These are phyloP conservation scores for Angomonas ambiguus DNA, from an alignment of 208 protist species.

Conservation along the genomic window DNA sequence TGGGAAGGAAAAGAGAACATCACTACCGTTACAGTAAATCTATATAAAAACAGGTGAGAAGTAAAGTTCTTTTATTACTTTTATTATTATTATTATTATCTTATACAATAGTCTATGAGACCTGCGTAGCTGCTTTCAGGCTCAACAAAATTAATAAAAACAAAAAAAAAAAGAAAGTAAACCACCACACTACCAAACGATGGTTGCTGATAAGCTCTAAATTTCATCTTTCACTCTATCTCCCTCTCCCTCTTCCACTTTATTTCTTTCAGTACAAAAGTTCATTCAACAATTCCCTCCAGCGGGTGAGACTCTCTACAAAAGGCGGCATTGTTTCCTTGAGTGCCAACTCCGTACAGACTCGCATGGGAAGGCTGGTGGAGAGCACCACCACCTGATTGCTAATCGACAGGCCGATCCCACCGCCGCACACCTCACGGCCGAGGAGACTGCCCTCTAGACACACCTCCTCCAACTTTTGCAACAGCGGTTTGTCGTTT, in stretches of 20 bases:
- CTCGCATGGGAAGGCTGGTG: conserved; percentile 45
- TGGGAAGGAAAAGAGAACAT: no score
- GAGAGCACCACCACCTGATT: conserved; percentile 63
- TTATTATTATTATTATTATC: no score
- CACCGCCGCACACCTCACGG: conserved; percentile 77
- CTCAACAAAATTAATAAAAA: no score
- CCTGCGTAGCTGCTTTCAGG: no score
- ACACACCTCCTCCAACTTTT: conserved; percentile 74
- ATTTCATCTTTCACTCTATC: background rate
- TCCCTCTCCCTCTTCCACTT: conserved; percentile 4
- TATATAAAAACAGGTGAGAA: no score
- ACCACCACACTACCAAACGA: background rate
- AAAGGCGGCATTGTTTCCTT: conserved; percentile 55
- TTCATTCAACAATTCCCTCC: conserved; percentile 56
- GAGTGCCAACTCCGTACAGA: conserved; percentile 42
- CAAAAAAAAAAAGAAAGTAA: background rate
- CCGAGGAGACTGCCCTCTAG: conserved; percentile 71
- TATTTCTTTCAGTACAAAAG: conserved; percentile 20
- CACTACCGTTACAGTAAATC: no score
- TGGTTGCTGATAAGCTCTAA: background rate
- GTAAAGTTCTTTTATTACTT: no score
- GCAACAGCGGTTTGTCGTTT: conserved; percentile 29
- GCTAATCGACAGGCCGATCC: conserved; percentile 52
- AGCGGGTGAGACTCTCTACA: conserved; percentile 64
- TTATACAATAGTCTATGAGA: no score